These are phyloP conservation scores for Pyrus betulifolia DNA, from an alignment of 306 rosid genomes.

Conservation along the genomic window DNA sequence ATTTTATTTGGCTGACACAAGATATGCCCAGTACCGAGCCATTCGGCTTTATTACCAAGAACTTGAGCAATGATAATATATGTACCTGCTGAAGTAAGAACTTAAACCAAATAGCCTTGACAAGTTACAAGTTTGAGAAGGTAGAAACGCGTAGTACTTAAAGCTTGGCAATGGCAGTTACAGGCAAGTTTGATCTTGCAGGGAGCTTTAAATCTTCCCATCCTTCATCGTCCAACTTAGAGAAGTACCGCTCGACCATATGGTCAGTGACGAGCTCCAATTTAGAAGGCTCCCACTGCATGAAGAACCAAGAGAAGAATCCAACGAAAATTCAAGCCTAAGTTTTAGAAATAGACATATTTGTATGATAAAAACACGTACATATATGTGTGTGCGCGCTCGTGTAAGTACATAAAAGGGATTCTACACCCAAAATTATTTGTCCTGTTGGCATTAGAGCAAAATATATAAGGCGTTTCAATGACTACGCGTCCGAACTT, in stretches of 20 bases:
- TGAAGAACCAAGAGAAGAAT: not conserved
- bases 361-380: not conserved
- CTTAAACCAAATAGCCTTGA: not conserved
- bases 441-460: not conserved
- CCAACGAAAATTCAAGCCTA: not conserved
- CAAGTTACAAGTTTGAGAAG: not conserved
- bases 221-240: slow-evolving; percentile 41
- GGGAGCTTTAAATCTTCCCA: slow-evolving; percentile 82
- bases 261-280: slow-evolving; percentile 19
- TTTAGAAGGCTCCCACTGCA: slow-evolving; percentile 30
- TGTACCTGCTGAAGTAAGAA: not conserved
- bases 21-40: not conserved
- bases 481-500: not conserved
- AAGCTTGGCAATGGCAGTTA: slow-evolving; percentile 67
- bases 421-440: not conserved
- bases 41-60: not conserved
- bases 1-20: not conserved
- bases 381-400: not conserved
- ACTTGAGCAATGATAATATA: not conserved
- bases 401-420: not conserved
- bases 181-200: slow-evolving; percentile 59
- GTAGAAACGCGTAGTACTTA: slow-evolving; percentile 7
- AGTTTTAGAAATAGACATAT: not conserved
- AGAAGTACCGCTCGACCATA: slow-evolving; percentile 28
- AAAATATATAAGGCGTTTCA: not conserved